These are phyloP conservation scores for Asterophora lycoperdoides DNA, from an alignment of 768 basidiomycete genomes.

Conservation along the genomic window DNA sequence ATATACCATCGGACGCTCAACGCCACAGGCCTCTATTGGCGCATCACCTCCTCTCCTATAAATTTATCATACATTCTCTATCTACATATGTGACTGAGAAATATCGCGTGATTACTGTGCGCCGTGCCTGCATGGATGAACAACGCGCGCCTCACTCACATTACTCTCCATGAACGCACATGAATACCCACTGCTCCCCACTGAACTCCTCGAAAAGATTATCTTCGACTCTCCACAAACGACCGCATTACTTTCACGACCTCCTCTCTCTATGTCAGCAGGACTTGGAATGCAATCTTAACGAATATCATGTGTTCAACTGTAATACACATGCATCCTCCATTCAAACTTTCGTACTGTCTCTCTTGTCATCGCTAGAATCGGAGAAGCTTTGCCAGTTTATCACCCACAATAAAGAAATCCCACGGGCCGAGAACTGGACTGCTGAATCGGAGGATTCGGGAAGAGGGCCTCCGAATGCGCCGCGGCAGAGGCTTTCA, in stretches of 20 bases:
- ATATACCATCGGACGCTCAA: no score
- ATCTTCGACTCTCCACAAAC: conserved; percentile 22
- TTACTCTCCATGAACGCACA: neutral
- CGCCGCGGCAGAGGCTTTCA: conserved; percentile 16
- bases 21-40: neutral
- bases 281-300: conserved; percentile 26
- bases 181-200: neutral
- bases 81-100: neutral
- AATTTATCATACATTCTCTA: neutral
- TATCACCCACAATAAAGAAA: conserved; percentile 12
- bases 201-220: conserved; percentile 18
- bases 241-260: conserved; percentile 30
- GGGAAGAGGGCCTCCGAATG: conserved; percentile 9
- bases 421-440: neutral
- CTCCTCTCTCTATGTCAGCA: conserved; percentile 26
- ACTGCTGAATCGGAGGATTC: neutral
- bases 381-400: conserved; percentile 4
- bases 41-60: neutral
- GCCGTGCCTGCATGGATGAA: neutral
- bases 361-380: conserved; percentile 7
- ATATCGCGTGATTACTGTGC: neutral
- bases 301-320: conserved; percentile 26
- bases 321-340: conserved; percentile 30
- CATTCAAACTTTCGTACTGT: conserved; percentile 9
- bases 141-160: neutral